Evolutionary conservation across 2,329 filamentous ascomycete species (phyloP).

Genomic region (Pestalotiopsis sp.): DNA sequence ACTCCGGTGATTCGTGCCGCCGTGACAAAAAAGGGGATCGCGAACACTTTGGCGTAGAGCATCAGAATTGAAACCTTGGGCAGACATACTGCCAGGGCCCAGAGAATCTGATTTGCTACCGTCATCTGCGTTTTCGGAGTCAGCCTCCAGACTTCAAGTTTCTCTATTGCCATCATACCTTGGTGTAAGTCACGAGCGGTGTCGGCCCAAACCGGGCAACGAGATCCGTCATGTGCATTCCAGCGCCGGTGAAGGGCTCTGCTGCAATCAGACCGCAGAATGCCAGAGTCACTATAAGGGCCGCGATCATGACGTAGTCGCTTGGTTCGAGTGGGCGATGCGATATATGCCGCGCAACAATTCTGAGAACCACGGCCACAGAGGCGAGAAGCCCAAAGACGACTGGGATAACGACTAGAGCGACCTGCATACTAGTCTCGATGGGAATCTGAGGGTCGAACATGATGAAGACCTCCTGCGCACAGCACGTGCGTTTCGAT

Average conservation of each 20-base stretch:
- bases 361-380: neutral
- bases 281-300: neutral
- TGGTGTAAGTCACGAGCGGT: neutral
- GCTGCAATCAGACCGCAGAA: neutral
- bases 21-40: neutral
- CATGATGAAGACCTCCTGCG: neutral
- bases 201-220: neutral
- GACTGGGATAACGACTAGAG: neutral
- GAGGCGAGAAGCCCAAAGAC: neutral
- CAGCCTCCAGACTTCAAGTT: neutral
- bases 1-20: neutral
- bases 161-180: neutral
- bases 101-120: constrained; percentile 1
- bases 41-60: constrained; percentile 5
- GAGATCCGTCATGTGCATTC: neutral
- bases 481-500: neutral
- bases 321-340: neutral
- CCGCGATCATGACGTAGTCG: constrained; percentile 1
- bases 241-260: neutral
- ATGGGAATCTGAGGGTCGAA: neutral
- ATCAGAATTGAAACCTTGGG: constrained; percentile 13
- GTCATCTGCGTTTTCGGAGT: neutral
- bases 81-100: constrained; percentile 8
- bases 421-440: neutral
- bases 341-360: neutral